phyloP scores from a whole-genome alignment of 305 asterid species.

The Striga hermonthica region DNA sequence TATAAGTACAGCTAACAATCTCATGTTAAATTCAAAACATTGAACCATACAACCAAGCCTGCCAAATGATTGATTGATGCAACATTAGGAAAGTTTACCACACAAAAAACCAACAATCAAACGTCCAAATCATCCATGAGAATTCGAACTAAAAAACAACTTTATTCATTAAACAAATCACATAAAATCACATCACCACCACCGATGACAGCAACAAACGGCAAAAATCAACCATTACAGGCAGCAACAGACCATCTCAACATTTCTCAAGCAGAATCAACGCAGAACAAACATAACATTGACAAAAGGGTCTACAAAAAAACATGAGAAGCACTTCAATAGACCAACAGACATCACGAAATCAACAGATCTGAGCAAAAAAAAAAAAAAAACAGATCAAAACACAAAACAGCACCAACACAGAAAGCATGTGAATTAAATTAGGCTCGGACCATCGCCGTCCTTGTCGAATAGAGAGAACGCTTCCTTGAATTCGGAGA shows the following conservation, averaged over 20 bases:
- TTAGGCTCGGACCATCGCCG: slow-evolving; percentile 43
- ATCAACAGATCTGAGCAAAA: slow-evolving; percentile 30
- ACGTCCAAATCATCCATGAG: slow-evolving; percentile 3
- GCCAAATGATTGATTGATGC: not conserved
- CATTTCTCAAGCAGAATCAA: slow-evolving; percentile 23
- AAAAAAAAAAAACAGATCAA: slow-evolving; percentile 24
- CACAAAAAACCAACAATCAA: slow-evolving; percentile 3
- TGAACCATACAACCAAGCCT: not conserved
- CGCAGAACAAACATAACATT: slow-evolving; percentile 28
- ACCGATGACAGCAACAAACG: slow-evolving; percentile 5
- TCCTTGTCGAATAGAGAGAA: slow-evolving; percentile 55
- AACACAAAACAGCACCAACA: slow-evolving; percentile 15
- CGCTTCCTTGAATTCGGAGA: slow-evolving; percentile 56
- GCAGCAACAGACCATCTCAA: slow-evolving; percentile 26
- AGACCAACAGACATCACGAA: slow-evolving; percentile 1
- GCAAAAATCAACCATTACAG: not conserved
- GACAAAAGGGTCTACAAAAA: slow-evolving; percentile 22
- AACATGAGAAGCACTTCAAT: slow-evolving; percentile 4
- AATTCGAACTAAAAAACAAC: not conserved
- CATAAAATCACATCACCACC: slow-evolving; percentile 9
- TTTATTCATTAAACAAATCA: slow-evolving; percentile 1
- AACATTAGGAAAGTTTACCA: not conserved
- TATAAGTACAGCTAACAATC: slow-evolving; percentile 4
- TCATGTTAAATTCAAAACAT: not conserved
- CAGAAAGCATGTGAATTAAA: slow-evolving; percentile 11